These are phyloP conservation scores for Calvatia gigantea DNA, from an alignment of 768 basidiomycete genomes.

Conservation along the genomic window DNA sequence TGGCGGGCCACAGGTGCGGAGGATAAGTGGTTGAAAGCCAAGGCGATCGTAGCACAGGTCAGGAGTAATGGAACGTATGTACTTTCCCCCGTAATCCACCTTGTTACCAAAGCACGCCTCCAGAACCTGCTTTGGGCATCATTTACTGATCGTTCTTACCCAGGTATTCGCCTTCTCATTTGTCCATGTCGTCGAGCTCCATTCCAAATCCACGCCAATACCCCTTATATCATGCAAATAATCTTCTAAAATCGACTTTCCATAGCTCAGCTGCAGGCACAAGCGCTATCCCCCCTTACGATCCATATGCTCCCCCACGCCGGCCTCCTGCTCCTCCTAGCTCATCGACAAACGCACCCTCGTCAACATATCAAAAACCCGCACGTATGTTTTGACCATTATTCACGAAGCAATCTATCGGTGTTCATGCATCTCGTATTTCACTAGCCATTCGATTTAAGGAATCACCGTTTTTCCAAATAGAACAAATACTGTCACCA, in stretches of 20 bases:
- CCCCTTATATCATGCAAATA: conserved; percentile 20
- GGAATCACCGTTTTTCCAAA: conserved; percentile 71
- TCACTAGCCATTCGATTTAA: conserved; percentile 68
- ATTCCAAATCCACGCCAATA: not conserved
- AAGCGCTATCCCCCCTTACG: conserved; percentile 46
- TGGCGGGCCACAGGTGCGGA: conserved; percentile 56
- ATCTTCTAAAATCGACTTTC: conserved; percentile 5
- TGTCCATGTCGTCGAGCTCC: conserved; percentile 1
- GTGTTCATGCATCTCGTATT: conserved; percentile 15
- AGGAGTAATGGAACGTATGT: conserved; percentile 66
- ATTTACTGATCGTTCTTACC: conserved; percentile 11
- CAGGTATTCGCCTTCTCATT: conserved; percentile 17
- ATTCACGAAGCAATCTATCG: conserved; percentile 10
- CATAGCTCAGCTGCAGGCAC: conserved; percentile 21
- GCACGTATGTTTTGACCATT: conserved; percentile 21
- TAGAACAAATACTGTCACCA: conserved; percentile 62
- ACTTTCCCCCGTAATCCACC: conserved; percentile 3
- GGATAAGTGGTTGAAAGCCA: conserved; percentile 70
- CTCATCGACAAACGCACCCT: conserved; percentile 32
- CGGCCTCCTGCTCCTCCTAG: conserved; percentile 32
- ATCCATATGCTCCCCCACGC: conserved; percentile 65
- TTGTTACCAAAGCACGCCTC: conserved; percentile 6
- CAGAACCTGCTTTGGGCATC: conserved; percentile 2
- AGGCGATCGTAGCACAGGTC: conserved; percentile 64
- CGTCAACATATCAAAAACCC: conserved; percentile 25